Evolutionary conservation across 2,329 filamentous ascomycete species (phyloP).

Genomic region (Hyphodiscus sp.): DNA sequence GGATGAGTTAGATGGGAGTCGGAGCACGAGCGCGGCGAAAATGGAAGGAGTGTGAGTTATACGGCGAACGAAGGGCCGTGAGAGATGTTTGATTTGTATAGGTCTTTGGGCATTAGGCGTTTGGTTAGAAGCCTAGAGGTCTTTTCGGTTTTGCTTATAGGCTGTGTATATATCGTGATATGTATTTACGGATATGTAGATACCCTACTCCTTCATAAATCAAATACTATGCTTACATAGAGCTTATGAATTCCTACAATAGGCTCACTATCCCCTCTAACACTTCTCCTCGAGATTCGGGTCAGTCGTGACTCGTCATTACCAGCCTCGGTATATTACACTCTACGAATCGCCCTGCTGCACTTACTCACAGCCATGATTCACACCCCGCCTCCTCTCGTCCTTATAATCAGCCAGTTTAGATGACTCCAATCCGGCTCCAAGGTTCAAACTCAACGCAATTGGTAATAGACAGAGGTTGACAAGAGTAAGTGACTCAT

Average conservation of each 20-base stretch:
- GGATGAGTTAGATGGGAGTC: not conserved
- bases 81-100: not conserved
- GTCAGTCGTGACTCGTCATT: too few species aligned
- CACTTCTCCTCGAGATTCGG: too few species aligned
- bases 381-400: not conserved
- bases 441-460: too few species aligned
- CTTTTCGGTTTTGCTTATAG: not conserved
- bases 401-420: not conserved
- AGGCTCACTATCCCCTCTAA: too few species aligned
- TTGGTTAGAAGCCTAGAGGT: not conserved
- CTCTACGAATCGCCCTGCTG: not conserved
- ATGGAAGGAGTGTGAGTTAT: not conserved
- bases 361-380: not conserved
- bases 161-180: not conserved
- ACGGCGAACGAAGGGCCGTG: not conserved
- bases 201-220: not conserved
- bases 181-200: not conserved
- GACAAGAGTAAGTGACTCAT: too few species aligned
- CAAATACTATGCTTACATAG: not conserved
- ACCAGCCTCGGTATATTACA: too few species aligned
- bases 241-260: too few species aligned
- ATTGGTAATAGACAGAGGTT: too few species aligned
- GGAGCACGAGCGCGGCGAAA: slow-evolving; percentile 7
- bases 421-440: too few species aligned
- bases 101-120: not conserved